Evolutionary conservation across 2,329 filamentous ascomycete species (phyloP).

Genomic region (Thelonectria rubi): DNA sequence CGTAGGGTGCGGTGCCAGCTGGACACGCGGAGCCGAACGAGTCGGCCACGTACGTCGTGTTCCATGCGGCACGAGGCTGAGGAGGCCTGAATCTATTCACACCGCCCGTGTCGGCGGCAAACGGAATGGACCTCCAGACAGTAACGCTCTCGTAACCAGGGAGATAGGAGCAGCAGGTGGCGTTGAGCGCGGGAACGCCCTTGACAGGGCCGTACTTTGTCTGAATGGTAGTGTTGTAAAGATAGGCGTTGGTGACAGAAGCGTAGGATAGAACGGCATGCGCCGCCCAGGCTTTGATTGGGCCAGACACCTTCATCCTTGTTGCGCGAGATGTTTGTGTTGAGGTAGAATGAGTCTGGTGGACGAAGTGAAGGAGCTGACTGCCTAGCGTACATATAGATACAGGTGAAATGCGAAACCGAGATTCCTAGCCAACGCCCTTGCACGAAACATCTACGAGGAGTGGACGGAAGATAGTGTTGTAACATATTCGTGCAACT

Average conservation of each 20-base stretch:
- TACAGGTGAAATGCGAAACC: not conserved
- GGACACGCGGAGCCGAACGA: constrained; percentile 1
- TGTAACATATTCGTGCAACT: not conserved
- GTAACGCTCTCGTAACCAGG: not conserved
- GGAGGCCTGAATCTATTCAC: constrained; percentile 7
- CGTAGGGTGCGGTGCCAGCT: not conserved
- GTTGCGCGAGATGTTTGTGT: not conserved
- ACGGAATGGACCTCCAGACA: constrained; percentile 7
- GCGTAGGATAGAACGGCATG: not conserved
- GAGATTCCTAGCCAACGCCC: not conserved
- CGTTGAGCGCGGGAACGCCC: not conserved
- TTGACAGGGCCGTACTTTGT: not conserved
- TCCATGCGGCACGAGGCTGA: not conserved
- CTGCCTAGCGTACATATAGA: not conserved
- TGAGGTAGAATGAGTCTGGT: not conserved
- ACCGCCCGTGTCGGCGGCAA: constrained; percentile 5
- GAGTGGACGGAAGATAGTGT: not conserved
- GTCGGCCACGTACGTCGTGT: not conserved
- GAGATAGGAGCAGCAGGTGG: not conserved
- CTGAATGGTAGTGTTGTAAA: not conserved
- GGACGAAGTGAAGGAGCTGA: not conserved
- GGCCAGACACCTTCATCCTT: not conserved
- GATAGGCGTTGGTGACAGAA: not conserved
- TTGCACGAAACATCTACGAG: not conserved
- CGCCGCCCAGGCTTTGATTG: not conserved